These are phyloP conservation scores for Fusarium sp. DNA, from an alignment of 2,329 filamentous ascomycete species.

Conservation along the genomic window DNA sequence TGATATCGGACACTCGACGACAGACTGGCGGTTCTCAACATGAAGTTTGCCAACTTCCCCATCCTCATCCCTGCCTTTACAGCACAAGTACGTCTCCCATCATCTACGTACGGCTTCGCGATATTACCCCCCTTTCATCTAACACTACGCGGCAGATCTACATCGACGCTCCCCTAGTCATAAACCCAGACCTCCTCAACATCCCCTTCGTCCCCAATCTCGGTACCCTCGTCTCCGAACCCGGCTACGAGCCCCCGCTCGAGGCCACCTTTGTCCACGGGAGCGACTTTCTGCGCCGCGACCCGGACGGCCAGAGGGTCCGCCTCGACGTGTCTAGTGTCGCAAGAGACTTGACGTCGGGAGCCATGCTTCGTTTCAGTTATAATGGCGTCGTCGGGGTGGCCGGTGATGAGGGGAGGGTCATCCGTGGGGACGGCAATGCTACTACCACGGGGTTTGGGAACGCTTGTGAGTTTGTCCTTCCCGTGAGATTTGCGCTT, in stretches of 20 bases:
- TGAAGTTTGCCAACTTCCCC: constrained; percentile 51
- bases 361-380: constrained; percentile 51
- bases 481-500: background rate
- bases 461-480: constrained; percentile 50
- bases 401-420: constrained; percentile 47
- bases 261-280: constrained; percentile 54
- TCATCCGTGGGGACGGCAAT: constrained; percentile 49
- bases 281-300: constrained; percentile 55
- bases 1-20: constrained; percentile 16
- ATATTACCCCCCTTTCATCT: background rate
- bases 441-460: constrained; percentile 56
- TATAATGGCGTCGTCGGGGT: constrained; percentile 55
- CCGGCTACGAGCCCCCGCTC: constrained; percentile 50
- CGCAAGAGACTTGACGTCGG: constrained; percentile 46
- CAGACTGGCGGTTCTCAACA: constrained; percentile 16
- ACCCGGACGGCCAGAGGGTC: constrained; percentile 51
- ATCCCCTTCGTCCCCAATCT: constrained; percentile 48
- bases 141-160: constrained; percentile 43
- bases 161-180: constrained; percentile 50
- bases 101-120: background rate
- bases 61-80: constrained; percentile 54
- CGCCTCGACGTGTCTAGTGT: constrained; percentile 54
- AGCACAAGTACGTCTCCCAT: constrained; percentile 46
- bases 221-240: constrained; percentile 52
- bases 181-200: constrained; percentile 49